Conservation (phyloP, 495 filamentous ascomycete genomes). For the Penicillium diatomitis region DNA sequence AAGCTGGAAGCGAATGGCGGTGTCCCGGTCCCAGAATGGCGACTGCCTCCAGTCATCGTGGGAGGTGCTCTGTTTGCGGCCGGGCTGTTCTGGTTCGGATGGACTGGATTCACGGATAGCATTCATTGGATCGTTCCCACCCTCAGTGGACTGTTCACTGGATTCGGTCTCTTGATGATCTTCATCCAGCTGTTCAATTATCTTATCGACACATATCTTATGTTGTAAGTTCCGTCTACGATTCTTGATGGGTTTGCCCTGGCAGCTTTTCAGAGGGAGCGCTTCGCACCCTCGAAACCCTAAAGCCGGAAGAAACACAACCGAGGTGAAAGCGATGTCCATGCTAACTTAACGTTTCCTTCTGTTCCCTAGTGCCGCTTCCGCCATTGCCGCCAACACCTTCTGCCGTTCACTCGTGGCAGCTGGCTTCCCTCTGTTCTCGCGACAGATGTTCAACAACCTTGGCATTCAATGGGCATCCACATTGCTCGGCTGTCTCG, state of each 20-base stretch:
- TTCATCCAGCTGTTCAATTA: constrained; percentile 84
- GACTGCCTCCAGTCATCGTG: constrained; percentile 66
- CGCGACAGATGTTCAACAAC: constrained; percentile 66
- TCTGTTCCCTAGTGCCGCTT: constrained; percentile 48
- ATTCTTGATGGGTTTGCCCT: not conserved
- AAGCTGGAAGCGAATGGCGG: constrained; percentile 66
- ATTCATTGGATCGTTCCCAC: constrained; percentile 84
- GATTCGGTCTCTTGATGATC: constrained; percentile 63
- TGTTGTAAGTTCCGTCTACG: constrained; percentile 52
- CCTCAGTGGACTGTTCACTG: constrained; percentile 55
- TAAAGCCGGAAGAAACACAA: too few relatives aligned
- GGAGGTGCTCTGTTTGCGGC: constrained; percentile 65
- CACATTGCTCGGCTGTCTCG: constrained; percentile 69
- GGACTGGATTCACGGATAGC: constrained; percentile 55
- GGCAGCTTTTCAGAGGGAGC: too few relatives aligned
- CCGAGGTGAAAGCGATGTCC: too few relatives aligned
- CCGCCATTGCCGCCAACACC: constrained; percentile 82
- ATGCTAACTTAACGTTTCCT: too few relatives aligned
- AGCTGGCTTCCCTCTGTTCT: constrained; percentile 73
- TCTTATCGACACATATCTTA: constrained; percentile 79
- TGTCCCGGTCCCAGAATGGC: constrained; percentile 77
- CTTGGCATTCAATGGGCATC: constrained; percentile 71
- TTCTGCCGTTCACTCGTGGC: constrained; percentile 71
- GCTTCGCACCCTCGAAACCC: too few relatives aligned
- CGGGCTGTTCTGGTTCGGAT: constrained; percentile 85